Conservation (phyloP, 148 eudicot species). For the Chenopodium formosanum region DNA sequence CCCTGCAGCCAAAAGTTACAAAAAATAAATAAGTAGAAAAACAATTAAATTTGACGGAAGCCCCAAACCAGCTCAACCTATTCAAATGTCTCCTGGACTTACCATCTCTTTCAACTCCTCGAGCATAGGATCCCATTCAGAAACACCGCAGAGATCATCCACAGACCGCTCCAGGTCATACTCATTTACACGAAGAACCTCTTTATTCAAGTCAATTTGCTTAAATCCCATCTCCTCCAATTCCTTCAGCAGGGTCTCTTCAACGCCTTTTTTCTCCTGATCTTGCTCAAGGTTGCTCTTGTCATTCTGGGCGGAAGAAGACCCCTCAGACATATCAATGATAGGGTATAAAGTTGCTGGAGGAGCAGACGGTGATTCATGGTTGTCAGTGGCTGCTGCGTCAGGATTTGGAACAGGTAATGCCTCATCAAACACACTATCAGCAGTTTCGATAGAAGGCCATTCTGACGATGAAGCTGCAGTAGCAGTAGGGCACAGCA, state of each 20-base stretch:
- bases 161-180: conserved; percentile 57
- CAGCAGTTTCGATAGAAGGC: background rate
- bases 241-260: conserved; percentile 50
- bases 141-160: conserved; percentile 63
- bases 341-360: conserved; percentile 28
- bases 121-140: conserved; percentile 73
- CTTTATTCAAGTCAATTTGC: conserved; percentile 55
- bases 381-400: background rate
- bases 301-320: conserved; percentile 8
- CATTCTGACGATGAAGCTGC: conserved; percentile 22
- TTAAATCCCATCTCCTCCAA: conserved; percentile 69
- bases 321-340: conserved; percentile 29
- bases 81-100: conserved; percentile 11
- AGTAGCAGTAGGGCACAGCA: background rate
- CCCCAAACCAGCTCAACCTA: background rate
- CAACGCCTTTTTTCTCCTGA: conserved; percentile 30
- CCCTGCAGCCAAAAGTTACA: conserved; percentile 43
- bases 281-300: conserved; percentile 21
- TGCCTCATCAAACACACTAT: conserved; percentile 10
- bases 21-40: background rate
- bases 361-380: background rate
- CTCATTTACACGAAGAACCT: conserved; percentile 52
- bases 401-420: conserved; percentile 6
- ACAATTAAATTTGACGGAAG: background rate
- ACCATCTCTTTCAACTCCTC: conserved; percentile 89